Evolutionary conservation across 1,284 basidiomycete genomes (phyloP).

Genomic region (Irpex sp.): DNA sequence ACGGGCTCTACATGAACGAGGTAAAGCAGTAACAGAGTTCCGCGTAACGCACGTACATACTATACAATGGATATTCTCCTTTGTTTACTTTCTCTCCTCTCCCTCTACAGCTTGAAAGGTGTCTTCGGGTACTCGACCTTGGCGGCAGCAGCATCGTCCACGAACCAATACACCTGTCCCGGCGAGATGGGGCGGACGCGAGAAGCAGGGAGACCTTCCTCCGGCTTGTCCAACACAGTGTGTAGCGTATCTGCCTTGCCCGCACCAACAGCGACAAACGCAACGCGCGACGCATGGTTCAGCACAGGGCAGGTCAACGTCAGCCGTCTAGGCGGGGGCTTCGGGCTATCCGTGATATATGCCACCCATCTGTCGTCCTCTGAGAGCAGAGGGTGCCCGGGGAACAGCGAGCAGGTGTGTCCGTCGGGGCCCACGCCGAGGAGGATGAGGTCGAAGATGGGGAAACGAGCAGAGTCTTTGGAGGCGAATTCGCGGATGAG

Average conservation of each 20-base stretch:
- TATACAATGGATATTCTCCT: constrained; percentile 5
- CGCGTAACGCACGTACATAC: constrained; percentile 3
- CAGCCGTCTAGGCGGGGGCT: constrained; percentile 88
- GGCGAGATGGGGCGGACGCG: constrained; percentile 78
- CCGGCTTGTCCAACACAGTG: constrained; percentile 78
- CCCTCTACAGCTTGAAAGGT: constrained; percentile 46
- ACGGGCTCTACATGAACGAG: neutral
- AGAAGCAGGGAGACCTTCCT: constrained; percentile 79
- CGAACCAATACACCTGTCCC: constrained; percentile 90
- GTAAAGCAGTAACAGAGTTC: neutral
- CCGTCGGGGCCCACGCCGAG: constrained; percentile 95
- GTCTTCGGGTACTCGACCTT: constrained; percentile 58
- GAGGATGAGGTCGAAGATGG: constrained; percentile 91
- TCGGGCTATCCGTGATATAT: constrained; percentile 89
- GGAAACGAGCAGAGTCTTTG: constrained; percentile 89
- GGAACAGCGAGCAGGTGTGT: constrained; percentile 96
- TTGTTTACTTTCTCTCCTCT: neutral
- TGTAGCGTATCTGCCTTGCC: constrained; percentile 81
- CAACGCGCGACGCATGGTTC: constrained; percentile 86
- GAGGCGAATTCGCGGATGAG: constrained; percentile 90
- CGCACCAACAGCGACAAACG: constrained; percentile 85
- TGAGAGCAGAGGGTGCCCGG: constrained; percentile 79
- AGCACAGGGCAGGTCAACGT: constrained; percentile 91
- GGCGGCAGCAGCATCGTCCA: constrained; percentile 75
- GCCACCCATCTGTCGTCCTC: constrained; percentile 95